Evolutionary conservation across 164 flowering plant species (phyloP).

Genomic region (Tetrastigma voinierianum): DNA sequence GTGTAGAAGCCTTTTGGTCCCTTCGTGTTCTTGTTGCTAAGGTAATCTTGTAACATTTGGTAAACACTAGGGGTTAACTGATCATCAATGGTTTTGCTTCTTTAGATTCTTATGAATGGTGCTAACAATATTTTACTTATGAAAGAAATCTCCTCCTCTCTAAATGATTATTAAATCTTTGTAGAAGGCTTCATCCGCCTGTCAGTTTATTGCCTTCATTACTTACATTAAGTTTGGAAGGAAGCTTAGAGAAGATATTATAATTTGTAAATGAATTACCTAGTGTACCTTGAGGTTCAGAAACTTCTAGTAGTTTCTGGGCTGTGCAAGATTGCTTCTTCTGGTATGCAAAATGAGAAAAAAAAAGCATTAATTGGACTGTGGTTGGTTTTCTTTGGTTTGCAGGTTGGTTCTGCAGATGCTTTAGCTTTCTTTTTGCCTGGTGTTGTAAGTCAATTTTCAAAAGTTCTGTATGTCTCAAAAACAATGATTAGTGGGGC

Average conservation of each 20-base stretch:
- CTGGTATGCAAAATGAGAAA: not conserved
- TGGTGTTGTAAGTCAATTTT: constrained; percentile 87
- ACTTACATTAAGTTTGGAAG: too few relatives aligned
- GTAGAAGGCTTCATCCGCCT: too few relatives aligned
- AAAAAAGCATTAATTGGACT: too few relatives aligned
- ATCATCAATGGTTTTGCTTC: not conserved
- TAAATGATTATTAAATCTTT: too few relatives aligned
- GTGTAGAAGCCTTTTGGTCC: constrained; percentile 75
- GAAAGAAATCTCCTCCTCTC: too few relatives aligned
- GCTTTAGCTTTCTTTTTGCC: constrained; percentile 93
- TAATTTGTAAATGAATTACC: too few relatives aligned
- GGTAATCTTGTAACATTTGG: constrained; percentile 38
- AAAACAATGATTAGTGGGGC: constrained; percentile 91
- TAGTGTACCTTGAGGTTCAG: not conserved
- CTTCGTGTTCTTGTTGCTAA: constrained; percentile 80
- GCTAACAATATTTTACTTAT: too few relatives aligned
- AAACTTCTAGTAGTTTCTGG: not conserved
- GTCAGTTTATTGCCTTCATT: too few relatives aligned
- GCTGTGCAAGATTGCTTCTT: not conserved
- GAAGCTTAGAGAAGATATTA: too few relatives aligned
- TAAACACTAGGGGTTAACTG: not conserved
- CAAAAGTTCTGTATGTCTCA: constrained; percentile 72
- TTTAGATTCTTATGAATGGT: not conserved
- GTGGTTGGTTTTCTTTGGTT: not conserved
- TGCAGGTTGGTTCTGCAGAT: constrained; percentile 91